Conservation (phyloP, 805 yeast species). For the Wickerhamiella hasegawae region DNA sequence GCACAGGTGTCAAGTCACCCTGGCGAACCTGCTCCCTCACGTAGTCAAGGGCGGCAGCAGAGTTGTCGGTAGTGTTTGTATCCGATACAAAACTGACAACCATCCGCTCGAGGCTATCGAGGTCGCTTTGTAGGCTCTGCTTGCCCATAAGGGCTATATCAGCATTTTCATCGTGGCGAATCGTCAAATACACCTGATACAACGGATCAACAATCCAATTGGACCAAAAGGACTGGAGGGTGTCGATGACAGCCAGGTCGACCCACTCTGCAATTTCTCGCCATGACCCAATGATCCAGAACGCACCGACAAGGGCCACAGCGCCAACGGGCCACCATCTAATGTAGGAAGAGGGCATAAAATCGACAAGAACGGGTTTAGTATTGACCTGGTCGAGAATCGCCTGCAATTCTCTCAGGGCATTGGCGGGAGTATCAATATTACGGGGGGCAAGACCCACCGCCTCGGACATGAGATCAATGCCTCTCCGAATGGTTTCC, state of each 20-base stretch:
- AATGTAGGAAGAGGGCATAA: slow-evolving; percentile 15
- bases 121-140: slow-evolving; percentile 61
- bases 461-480: slow-evolving; percentile 4
- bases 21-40: slow-evolving; percentile 26
- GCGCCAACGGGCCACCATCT: slow-evolving; percentile 55
- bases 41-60: slow-evolving; percentile 2
- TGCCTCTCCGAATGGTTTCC: slow-evolving; percentile 1
- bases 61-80: neutral
- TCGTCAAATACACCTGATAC: slow-evolving; percentile 52
- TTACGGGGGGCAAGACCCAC: slow-evolving; percentile 1
- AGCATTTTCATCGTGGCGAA: slow-evolving; percentile 66
- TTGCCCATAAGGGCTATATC: slow-evolving; percentile 65
- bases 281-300: slow-evolving; percentile 32
- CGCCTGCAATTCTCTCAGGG: slow-evolving; percentile 8
- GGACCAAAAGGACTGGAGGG: slow-evolving; percentile 45
- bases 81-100: slow-evolving; percentile 51
- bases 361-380: neutral
- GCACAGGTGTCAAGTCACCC: slow-evolving; percentile 68
- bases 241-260: slow-evolving; percentile 42
- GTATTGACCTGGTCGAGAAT: slow-evolving; percentile 7
- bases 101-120: slow-evolving; percentile 76
- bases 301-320: slow-evolving; percentile 21
- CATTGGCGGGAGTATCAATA: slow-evolving; percentile 6
- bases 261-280: slow-evolving; percentile 40
- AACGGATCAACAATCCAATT: slow-evolving; percentile 80